Evolutionary conservation across 305 asterid species (phyloP).

Genomic region (Fraxinus paxiana): DNA sequence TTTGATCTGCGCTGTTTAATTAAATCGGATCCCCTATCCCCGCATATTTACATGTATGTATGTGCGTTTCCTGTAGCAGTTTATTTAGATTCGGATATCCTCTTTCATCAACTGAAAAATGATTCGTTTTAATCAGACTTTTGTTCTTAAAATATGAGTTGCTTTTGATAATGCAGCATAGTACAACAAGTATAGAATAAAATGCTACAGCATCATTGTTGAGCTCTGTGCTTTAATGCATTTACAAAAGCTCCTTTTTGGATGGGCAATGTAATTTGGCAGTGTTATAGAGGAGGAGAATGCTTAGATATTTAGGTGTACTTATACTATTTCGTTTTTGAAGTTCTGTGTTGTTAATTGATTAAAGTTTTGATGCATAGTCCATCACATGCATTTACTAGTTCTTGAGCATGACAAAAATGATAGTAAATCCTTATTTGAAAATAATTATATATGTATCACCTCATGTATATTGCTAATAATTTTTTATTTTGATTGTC

Average conservation of each 20-base stretch:
- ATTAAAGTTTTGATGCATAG: background rate
- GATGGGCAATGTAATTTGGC: slow-evolving; percentile 21
- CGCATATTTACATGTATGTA: background rate
- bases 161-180: background rate
- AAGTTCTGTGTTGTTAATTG: background rate
- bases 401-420: slow-evolving; percentile 3
- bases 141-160: background rate
- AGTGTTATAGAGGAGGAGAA: background rate
- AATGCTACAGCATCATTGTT: background rate
- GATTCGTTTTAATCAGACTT: background rate
- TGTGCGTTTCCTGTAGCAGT: background rate
- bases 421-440: background rate
- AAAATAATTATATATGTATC: background rate
- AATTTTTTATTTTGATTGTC: background rate
- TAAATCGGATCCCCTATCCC: background rate
- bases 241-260: slow-evolving; percentile 17
- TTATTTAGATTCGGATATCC: background rate
- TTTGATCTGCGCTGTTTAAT: slow-evolving; percentile 29
- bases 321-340: background rate
- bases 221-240: slow-evolving; percentile 24
- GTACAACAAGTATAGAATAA: background rate
- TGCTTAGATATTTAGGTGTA: background rate
- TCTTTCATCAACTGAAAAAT: background rate
- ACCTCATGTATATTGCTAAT: background rate
- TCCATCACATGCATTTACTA: background rate